A percentile compares a stretch with the other conserved stretches of the same genome.
phyloP scores from a whole-genome alignment of 1,139 yeast species.

The Yamadazyma sp. region DNA sequence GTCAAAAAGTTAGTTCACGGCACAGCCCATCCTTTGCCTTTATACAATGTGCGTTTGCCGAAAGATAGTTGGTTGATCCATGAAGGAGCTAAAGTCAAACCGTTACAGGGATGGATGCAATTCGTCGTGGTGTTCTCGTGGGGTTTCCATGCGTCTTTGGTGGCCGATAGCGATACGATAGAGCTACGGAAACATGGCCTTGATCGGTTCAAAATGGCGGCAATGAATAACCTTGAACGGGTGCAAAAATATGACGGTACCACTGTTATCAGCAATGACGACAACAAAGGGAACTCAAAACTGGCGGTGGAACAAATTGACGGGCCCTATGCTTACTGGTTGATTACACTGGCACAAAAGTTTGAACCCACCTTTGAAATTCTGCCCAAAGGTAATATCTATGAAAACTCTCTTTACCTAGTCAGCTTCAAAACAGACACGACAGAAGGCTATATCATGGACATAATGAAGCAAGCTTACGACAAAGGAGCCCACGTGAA shows the following conservation, averaged over 20 bases:
- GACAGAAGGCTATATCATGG: slow-evolving; percentile 40
- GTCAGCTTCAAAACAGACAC: slow-evolving; percentile 51
- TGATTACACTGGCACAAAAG: slow-evolving; percentile 58
- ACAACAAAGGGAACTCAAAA: background rate
- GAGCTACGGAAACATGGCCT: slow-evolving; percentile 64
- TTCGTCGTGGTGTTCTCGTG: slow-evolving; percentile 77
- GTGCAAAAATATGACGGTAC: slow-evolving; percentile 54
- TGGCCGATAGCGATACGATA: slow-evolving; percentile 74
- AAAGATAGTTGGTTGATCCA: slow-evolving; percentile 32
- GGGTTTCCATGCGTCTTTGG: slow-evolving; percentile 84
- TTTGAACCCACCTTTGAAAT: slow-evolving; percentile 71
- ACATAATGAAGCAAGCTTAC: slow-evolving; percentile 61
- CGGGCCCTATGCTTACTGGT: slow-evolving; percentile 65
- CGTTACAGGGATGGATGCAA: slow-evolving; percentile 23
- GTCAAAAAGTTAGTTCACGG: slow-evolving; percentile 44
- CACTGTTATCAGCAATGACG: slow-evolving; percentile 11
- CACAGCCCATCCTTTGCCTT: slow-evolving; percentile 43
- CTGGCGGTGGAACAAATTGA: slow-evolving; percentile 5
- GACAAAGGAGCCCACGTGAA: slow-evolving; percentile 50
- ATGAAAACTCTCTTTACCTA: slow-evolving; percentile 50
- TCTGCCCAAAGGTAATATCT: slow-evolving; percentile 66
- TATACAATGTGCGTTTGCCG: slow-evolving; percentile 59
- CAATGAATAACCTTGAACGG: slow-evolving; percentile 47
- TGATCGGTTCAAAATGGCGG: slow-evolving; percentile 71
- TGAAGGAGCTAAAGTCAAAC: slow-evolving; percentile 20